Percentiles rank a stretch among this genome's conserved stretches.
Evolutionary conservation across 2,329 filamentous ascomycete species (phyloP).

Genomic region (Chalara sp.): DNA sequence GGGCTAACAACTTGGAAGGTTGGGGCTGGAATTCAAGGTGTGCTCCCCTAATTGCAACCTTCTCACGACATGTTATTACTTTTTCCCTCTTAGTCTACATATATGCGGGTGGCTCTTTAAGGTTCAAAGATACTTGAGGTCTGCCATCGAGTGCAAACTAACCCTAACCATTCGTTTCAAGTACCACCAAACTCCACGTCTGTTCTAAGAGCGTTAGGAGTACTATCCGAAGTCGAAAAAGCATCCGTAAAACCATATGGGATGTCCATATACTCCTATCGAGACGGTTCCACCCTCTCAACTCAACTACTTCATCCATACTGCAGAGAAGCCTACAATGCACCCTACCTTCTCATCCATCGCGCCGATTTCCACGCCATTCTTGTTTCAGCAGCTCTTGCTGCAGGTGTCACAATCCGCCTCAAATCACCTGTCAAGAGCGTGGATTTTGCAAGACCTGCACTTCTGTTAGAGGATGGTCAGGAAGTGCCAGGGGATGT

Average conservation of each 20-base stretch:
- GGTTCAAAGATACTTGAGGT: no score
- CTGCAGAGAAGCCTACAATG: neutral
- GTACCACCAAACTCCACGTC: slow-evolving; percentile 7
- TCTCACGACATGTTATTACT: no score
- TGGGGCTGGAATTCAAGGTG: slow-evolving; percentile 7
- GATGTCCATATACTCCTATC: slow-evolving; percentile 26
- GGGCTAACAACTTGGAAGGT: neutral
- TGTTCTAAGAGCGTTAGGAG: slow-evolving; percentile 1
- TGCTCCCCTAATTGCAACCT: no score
- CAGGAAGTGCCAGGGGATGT: slow-evolving; percentile 38
- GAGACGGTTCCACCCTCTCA: slow-evolving; percentile 20
- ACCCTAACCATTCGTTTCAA: neutral
- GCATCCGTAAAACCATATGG: slow-evolving; percentile 22
- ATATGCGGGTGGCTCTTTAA: no score
- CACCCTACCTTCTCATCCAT: slow-evolving; percentile 10
- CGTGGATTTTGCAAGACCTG: slow-evolving; percentile 10
- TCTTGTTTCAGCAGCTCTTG: slow-evolving; percentile 5
- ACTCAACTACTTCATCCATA: neutral
- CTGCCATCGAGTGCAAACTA: no score
- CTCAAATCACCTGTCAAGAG: slow-evolving; percentile 4
- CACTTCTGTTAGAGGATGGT: slow-evolving; percentile 10
- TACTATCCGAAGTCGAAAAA: slow-evolving; percentile 1
- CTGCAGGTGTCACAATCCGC: slow-evolving; percentile 3
- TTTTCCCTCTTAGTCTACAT: no score
- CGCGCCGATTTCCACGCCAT: slow-evolving; percentile 9